phyloP scores from a whole-genome alignment of 495 filamentous ascomycete species.

The Cercophora samala region DNA sequence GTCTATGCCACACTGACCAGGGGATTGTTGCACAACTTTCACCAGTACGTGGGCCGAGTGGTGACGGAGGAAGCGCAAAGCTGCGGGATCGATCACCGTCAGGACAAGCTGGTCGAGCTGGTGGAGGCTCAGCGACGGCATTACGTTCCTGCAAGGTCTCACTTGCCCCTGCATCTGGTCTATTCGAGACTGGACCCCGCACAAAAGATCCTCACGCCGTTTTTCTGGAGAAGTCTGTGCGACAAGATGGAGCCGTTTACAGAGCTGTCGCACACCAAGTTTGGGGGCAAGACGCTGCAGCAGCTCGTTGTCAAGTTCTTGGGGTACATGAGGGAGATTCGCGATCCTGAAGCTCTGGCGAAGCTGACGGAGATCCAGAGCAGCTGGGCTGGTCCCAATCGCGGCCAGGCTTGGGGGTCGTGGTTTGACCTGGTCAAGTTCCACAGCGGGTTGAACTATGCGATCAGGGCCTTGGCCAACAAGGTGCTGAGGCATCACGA shows the following conservation, averaged over 20 bases:
- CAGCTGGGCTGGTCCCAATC: neutral
- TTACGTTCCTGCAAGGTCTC: slow-evolving; percentile 24
- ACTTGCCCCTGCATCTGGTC: slow-evolving; percentile 13
- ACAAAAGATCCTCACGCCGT: slow-evolving; percentile 33
- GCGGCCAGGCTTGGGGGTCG: neutral
- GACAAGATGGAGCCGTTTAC: neutral
- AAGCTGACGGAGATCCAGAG: neutral
- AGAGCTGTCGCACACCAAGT: neutral
- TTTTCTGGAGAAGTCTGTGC: slow-evolving; percentile 33
- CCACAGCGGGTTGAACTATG: slow-evolving; percentile 3
- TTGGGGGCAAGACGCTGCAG: neutral
- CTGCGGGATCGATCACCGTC: neutral
- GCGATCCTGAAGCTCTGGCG: neutral
- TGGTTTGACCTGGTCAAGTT: slow-evolving; percentile 14
- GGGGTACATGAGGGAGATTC: neutral
- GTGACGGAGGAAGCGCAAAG: neutral
- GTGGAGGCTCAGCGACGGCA: slow-evolving; percentile 28
- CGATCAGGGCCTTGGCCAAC: slow-evolving; percentile 1
- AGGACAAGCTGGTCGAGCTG: neutral
- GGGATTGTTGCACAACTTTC: slow-evolving; percentile 20
- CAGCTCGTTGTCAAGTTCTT: neutral
- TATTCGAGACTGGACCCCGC: slow-evolving; percentile 22
- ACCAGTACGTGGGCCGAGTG: slow-evolving; percentile 7
- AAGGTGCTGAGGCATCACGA: slow-evolving; percentile 3
- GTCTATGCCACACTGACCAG: slow-evolving; percentile 20